phyloP scores from a whole-genome alignment of 179 eudicot genomes.

The Actinidia arguta region DNA sequence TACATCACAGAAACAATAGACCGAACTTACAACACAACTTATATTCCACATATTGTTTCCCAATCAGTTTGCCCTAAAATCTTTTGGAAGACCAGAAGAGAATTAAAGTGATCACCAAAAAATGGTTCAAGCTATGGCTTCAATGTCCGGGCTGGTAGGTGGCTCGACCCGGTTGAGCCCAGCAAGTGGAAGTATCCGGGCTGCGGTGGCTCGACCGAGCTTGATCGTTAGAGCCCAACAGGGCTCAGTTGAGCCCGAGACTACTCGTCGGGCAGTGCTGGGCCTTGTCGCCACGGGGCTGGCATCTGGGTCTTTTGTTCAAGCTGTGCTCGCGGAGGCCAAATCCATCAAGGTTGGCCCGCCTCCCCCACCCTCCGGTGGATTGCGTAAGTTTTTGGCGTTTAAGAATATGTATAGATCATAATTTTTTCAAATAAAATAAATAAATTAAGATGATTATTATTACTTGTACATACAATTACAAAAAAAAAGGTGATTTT shows the following conservation, averaged over 20 bases:
- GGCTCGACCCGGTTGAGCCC: no score
- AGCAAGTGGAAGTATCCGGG: slow-evolving; percentile 49
- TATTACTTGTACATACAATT: no score
- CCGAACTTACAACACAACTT: slow-evolving; percentile 17
- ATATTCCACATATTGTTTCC: slow-evolving; percentile 33
- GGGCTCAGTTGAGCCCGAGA: slow-evolving; percentile 46
- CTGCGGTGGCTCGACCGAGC: slow-evolving; percentile 37
- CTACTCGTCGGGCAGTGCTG: slow-evolving; percentile 75
- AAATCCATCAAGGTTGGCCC: slow-evolving; percentile 74
- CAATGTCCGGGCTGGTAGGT: slow-evolving; percentile 78
- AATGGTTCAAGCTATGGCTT: slow-evolving; percentile 91
- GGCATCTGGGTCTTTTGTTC: slow-evolving; percentile 65
- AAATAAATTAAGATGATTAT: no score
- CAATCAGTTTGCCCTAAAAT: slow-evolving; percentile 3
- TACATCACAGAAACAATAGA: slow-evolving; percentile 32
- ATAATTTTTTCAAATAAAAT: no score
- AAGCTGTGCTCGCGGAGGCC: slow-evolving; percentile 81
- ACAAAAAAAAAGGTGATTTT: no score
- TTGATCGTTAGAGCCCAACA: slow-evolving; percentile 63
- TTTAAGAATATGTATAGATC: no score
- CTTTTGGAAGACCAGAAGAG: not conserved
- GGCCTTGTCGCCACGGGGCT: slow-evolving; percentile 82
- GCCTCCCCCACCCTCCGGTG: slow-evolving; percentile 97
- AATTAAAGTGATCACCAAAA: no score
- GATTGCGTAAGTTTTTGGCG: slow-evolving; percentile 67